Conservation (phyloP, 1,284 basidiomycete genomes). For the Cutaneotrichosporon daszewskae region DNA sequence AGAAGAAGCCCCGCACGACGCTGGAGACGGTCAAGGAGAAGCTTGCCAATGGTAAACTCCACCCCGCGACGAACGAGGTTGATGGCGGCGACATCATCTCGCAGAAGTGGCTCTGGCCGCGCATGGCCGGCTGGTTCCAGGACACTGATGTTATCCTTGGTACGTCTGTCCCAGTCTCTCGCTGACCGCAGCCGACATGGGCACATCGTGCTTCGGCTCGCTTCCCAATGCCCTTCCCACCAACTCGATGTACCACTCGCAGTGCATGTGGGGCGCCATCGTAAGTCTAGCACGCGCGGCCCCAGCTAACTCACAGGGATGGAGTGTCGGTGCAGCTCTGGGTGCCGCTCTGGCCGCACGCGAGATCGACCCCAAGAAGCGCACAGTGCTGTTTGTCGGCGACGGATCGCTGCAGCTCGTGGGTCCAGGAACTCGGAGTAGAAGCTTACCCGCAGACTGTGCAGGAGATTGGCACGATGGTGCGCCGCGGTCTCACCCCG, state of each 20-base stretch:
- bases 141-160: conserved; percentile 34
- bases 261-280: conserved; percentile 50
- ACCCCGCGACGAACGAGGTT: conserved; percentile 22
- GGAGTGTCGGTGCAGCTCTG: conserved; percentile 54
- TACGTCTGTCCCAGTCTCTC: not conserved
- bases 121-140: conserved; percentile 69
- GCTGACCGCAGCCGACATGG: conserved; percentile 59
- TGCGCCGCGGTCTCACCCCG: conserved; percentile 46
- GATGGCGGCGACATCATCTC: conserved; percentile 50
- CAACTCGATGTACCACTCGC: conserved; percentile 55
- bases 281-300: no score
- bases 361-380: conserved; percentile 56
- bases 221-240: conserved; percentile 67
- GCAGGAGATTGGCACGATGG: conserved; percentile 53
- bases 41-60: conserved; percentile 23
- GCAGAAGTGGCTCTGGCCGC: conserved; percentile 82
- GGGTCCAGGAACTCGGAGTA: conserved; percentile 7
- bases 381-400: conserved; percentile 81
- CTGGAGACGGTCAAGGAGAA: conserved; percentile 27
- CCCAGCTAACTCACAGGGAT: no score
- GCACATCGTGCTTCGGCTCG: conserved; percentile 63
- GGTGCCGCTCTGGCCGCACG: conserved; percentile 59
- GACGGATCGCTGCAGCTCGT: conserved; percentile 53
- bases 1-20: conserved; percentile 17
- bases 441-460: conserved; percentile 25